Base-by-base conservation (phyloP, 768 basidiomycete genomes). In the Termitomyces sp. region DNA sequence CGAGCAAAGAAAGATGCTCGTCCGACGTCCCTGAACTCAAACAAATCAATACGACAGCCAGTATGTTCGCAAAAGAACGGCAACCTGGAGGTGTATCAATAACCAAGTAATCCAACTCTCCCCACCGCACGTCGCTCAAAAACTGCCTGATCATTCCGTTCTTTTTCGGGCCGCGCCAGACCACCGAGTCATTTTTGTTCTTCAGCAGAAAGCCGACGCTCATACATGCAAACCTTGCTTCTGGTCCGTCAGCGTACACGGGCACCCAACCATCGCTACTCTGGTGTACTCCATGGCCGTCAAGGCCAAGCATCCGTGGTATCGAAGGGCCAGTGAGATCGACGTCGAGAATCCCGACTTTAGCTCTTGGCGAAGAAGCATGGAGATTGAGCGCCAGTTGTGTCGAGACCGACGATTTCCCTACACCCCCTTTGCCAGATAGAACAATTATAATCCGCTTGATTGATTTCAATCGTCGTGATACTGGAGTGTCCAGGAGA, bases 91-190 rank as follows among this genome's bases (percentile, higher is more conserved):
- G 97, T 3, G 97, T 99, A 71, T 97, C 95, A 50, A 97, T 87
- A 56, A 98, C 82, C 56, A 98, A 79, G 76, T 91, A 96, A 71
- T 98, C 95, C 59, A 96, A 77, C 44, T 92, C 87, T 49, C 93
- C 95, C 95, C 95, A 98, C 63, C 92, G 77, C n/a, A 97, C 95
- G 65, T 98, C 93, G 66, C 86, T 86, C 70, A 97, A 72, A 71
- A 98, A 97, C 76, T 98, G 95, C 68, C 93, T 79, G 66, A 98
- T 96, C 95, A 97, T 97, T 58, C 89, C 95, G 66, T 95, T 95
- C 80, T 97, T 98, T 80, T 97, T 98, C 50, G 97, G 97, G 0
- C 97, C 97, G 68, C 97, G 77, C 97, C 97, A 99, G 1, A 99
- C 93, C 49, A 99, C 94, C 18, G 92, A 93, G 69, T 98, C 95